These are phyloP conservation scores for Pichia sp. DNA, from an alignment of 1,139 yeast species.

Conservation along the genomic window DNA sequence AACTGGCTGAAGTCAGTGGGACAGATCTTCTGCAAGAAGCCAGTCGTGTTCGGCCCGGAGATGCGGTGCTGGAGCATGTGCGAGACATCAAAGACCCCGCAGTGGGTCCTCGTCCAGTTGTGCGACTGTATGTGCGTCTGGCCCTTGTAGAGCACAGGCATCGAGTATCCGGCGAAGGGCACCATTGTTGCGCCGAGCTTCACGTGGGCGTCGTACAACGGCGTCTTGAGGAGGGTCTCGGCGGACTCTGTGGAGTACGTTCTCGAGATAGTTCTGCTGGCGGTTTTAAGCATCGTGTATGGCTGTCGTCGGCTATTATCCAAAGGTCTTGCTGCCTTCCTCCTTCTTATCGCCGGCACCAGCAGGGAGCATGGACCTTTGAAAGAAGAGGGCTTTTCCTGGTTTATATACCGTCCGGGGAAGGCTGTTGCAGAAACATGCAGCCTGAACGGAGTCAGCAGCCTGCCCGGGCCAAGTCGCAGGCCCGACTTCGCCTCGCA, in stretches of 20 bases:
- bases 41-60: conserved; percentile 63
- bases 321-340: too few relatives aligned
- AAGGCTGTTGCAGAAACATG: too few relatives aligned
- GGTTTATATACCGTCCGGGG: too few relatives aligned
- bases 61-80: conserved; percentile 92
- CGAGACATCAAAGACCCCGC: conserved; percentile 92
- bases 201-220: conserved; percentile 75
- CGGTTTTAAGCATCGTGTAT: background rate
- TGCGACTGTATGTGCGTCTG: conserved; percentile 91
- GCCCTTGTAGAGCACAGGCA: conserved; percentile 85
- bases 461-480: too few relatives aligned
- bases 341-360: too few relatives aligned
- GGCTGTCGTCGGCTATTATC: background rate
- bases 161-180: conserved; percentile 88
- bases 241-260: conserved; percentile 19
- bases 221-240: conserved; percentile 52
- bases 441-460: too few relatives aligned
- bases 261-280: background rate
- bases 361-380: too few relatives aligned
- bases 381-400: too few relatives aligned
- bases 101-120: conserved; percentile 83
- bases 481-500: too few relatives aligned
- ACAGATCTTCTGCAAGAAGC: conserved; percentile 70
- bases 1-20: conserved; percentile 73
- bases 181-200: conserved; percentile 85